A percentile compares a stretch with the other conserved stretches of the same genome.
Conservation (phyloP, 371 early-diverging fungal genomes). For the Mucor lusitanicus region DNA sequence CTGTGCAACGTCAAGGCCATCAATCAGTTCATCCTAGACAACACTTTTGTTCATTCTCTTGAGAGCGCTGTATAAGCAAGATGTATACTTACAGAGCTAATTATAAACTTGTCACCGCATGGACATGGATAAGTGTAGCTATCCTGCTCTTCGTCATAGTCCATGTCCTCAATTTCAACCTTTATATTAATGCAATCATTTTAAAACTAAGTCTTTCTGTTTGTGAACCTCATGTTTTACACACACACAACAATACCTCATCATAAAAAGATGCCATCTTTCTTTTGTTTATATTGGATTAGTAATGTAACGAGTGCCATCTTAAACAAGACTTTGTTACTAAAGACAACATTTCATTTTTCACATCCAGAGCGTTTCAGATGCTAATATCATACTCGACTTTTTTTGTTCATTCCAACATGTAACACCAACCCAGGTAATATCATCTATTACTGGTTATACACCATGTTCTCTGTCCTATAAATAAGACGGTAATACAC, state of each 20-base stretch:
- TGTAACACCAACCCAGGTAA: background rate
- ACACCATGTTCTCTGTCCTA: background rate
- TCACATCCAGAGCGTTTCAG: background rate
- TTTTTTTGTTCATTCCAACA: background rate
- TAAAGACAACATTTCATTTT: background rate
- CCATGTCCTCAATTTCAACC: constrained; percentile 97
- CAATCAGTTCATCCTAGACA: constrained; percentile 73
- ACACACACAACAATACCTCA: constrained; percentile 19
- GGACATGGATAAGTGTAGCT: constrained; percentile 98
- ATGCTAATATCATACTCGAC: background rate
- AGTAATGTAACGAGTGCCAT: background rate
- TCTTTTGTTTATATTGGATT: background rate
- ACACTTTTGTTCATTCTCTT: background rate
- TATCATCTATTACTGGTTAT: background rate
- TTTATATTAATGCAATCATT: constrained; percentile 13
- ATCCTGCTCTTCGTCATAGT: constrained; percentile 84
- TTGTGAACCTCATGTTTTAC: background rate
- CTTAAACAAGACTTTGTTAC: background rate
- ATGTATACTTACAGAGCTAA: constrained; percentile 60
- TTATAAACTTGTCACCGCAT: constrained; percentile 98
- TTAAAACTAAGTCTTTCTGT: background rate
- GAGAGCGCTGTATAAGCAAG: no score
- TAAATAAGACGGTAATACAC: background rate
- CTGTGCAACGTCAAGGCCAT: constrained; percentile 93
- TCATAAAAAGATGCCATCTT: constrained; percentile 34